Evolutionary conservation across 2,329 filamentous ascomycete species (phyloP).

Genomic region (Aspergillus latus): DNA sequence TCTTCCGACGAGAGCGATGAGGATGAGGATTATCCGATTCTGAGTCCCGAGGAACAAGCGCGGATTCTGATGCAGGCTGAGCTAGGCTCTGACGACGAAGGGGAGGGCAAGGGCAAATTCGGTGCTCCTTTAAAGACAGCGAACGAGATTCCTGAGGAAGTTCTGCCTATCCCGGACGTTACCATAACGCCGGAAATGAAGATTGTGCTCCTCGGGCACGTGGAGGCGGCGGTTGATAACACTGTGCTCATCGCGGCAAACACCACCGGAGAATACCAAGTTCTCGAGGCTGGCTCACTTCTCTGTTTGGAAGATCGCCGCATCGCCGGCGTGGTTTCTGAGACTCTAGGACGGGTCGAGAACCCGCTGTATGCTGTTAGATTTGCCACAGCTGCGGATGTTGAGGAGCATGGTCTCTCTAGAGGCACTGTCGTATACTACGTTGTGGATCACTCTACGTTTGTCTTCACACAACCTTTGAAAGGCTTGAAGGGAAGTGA

Average conservation of each 20-base stretch:
- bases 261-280: conserved; percentile 76
- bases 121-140: conserved; percentile 67
- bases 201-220: conserved; percentile 70
- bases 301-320: conserved; percentile 74
- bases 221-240: conserved; percentile 77
- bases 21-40: conserved; percentile 65
- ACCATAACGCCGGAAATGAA: conserved; percentile 74
- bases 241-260: conserved; percentile 76
- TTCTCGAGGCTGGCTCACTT: conserved; percentile 79
- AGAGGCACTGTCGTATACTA: conserved; percentile 75
- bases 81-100: conserved; percentile 75
- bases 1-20: conserved; percentile 57
- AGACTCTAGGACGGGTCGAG: conserved; percentile 81
- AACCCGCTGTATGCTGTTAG: conserved; percentile 82
- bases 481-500: conserved; percentile 83
- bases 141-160: conserved; percentile 70
- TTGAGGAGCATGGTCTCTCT: conserved; percentile 66
- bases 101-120: conserved; percentile 53
- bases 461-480: conserved; percentile 82
- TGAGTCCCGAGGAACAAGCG: conserved; percentile 79
- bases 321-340: conserved; percentile 78
- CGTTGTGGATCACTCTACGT: conserved; percentile 72
- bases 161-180: conserved; percentile 72
- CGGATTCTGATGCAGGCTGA: conserved; percentile 83
- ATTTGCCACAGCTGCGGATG: conserved; percentile 68